phyloP scores from a whole-genome alignment of 2,329 filamentous ascomycete species.

The Exophiala viscosa region DNA sequence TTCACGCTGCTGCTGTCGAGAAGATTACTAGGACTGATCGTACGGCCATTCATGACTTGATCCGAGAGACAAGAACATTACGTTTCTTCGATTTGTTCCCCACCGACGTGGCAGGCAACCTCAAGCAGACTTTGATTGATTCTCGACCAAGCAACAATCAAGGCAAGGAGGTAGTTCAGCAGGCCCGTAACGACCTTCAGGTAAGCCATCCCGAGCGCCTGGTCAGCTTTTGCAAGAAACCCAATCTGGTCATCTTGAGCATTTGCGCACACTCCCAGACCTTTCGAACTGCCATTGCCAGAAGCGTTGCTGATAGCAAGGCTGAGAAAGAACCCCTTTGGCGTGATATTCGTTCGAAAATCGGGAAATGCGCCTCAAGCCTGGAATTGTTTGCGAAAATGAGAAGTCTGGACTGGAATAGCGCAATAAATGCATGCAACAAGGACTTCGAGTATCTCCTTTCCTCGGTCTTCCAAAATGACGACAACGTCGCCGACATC shows the following conservation, averaged over 20 bases:
- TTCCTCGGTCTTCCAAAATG: slow-evolving; percentile 3
- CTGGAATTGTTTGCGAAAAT: slow-evolving; percentile 21
- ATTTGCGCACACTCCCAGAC: slow-evolving; percentile 21
- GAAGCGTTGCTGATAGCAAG: slow-evolving; percentile 6
- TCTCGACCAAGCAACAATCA: background rate
- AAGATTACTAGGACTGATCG: background rate
- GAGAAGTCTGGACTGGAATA: slow-evolving; percentile 9
- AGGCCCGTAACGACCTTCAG: slow-evolving; percentile 4
- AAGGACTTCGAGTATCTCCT: slow-evolving; percentile 9
- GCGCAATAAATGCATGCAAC: slow-evolving; percentile 1
- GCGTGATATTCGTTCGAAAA: slow-evolving; percentile 2
- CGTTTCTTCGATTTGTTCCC: background rate
- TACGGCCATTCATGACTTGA: background rate
- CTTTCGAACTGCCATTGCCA: slow-evolving; percentile 9
- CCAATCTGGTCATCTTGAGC: slow-evolving; percentile 14
- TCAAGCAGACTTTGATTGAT: background rate
- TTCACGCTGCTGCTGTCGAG: background rate
- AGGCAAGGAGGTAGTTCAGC: background rate
- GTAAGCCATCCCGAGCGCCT: slow-evolving; percentile 3
- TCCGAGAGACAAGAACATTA: background rate
- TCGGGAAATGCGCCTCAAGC: slow-evolving; percentile 10
- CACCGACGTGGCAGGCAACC: background rate
- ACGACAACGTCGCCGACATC: background rate
- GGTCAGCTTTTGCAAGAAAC: slow-evolving; percentile 3
- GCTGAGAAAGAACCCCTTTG: slow-evolving; percentile 1